Base-by-base conservation (phyloP, 805 yeast genomes). In the Monosporozyma aerobia region DNA sequence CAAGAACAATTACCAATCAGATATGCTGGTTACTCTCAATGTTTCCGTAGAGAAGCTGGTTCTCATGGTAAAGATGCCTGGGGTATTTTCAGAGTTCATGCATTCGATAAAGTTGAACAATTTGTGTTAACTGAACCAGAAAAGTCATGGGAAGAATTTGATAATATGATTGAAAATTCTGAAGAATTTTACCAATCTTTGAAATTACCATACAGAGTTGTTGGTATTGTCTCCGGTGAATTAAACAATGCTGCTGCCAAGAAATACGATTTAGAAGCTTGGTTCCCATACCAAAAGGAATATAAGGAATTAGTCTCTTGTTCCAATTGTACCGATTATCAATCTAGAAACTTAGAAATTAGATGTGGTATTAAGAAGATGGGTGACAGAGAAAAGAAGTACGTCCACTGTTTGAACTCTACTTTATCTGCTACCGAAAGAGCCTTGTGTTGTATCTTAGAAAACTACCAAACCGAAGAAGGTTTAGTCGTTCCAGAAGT, bases 241-340 rank as follows among this genome's bases (percentile, higher is more conserved):
- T 82, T 94, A 70, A 94, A 94, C 80, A 94, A 94, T 64, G 97
- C 99, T 51, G 99, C 99, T 57, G 98, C 99, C 60, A 94, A 94
- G 79, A 94, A 94, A 74, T 94, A 85, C 77, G 99, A 94, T 77
- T 80, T 94, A 69, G 99, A 94, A 78, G 99, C 99, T 50, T 94
- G 99, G 99, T 94, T 94, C 95, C 99, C 99, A 69, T 94, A 79
- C 87, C 99, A 94, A 79, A 80, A 90, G 72, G 99, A 94, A 75
- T 94, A 87, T 78, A 94, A 94, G 76, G 99, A 94, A 77, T 82
- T 94, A 65, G 99, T 94, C 53, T 89, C 97, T 19, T 92, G 98
- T 77, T 92, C 98, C 54, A 94, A 94, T 81, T 94, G 99, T 82
- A 94, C 99, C 55, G 99, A 94, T 76, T 94, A 94, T 75, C 99